phyloP scores from a whole-genome alignment of 495 filamentous ascomycete species.

The Penicillium lagena region DNA sequence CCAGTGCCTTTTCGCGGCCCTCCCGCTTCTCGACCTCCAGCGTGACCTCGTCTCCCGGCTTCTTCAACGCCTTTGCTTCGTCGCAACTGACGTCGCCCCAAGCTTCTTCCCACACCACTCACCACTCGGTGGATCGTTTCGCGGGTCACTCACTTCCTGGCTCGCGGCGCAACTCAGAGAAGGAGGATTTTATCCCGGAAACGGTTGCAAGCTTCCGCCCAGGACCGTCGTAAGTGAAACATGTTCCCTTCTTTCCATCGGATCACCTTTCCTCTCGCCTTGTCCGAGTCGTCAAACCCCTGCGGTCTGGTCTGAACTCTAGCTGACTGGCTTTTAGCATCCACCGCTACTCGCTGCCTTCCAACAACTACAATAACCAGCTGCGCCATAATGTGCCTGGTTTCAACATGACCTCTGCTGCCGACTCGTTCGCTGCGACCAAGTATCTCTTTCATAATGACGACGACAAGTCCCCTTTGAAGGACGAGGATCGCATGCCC shows the following conservation, averaged over 20 bases:
- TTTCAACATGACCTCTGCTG: conserved; percentile 34
- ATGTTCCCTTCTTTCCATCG: neutral
- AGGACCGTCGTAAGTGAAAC: conserved; percentile 32
- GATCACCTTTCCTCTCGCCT: neutral
- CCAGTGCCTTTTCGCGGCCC: conserved; percentile 66
- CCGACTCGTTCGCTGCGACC: conserved; percentile 70
- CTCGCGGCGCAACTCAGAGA: conserved; percentile 62
- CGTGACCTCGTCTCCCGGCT: conserved; percentile 69
- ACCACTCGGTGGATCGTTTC: conserved; percentile 37
- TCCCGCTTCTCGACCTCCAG: conserved; percentile 80
- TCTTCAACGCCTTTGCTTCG: conserved; percentile 66
- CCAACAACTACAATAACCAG: conserved; percentile 55
- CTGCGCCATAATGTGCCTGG: conserved; percentile 43
- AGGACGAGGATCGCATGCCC: conserved; percentile 44
- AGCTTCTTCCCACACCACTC: conserved; percentile 16
- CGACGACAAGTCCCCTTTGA: conserved; percentile 48
- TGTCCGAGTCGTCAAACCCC: no score
- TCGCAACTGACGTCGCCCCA: conserved; percentile 65
- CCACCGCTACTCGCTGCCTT: conserved; percentile 88
- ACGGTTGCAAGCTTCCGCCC: conserved; percentile 27
- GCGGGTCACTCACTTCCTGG: conserved; percentile 77
- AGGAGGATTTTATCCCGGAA: conserved; percentile 35
- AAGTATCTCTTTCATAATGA: conserved; percentile 83
- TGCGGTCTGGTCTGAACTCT: no score
- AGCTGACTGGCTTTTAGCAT: conserved; percentile 37